Base-by-base conservation (phyloP, 2,329 filamentous ascomycete species). In the Aspergillus vadensis region DNA sequence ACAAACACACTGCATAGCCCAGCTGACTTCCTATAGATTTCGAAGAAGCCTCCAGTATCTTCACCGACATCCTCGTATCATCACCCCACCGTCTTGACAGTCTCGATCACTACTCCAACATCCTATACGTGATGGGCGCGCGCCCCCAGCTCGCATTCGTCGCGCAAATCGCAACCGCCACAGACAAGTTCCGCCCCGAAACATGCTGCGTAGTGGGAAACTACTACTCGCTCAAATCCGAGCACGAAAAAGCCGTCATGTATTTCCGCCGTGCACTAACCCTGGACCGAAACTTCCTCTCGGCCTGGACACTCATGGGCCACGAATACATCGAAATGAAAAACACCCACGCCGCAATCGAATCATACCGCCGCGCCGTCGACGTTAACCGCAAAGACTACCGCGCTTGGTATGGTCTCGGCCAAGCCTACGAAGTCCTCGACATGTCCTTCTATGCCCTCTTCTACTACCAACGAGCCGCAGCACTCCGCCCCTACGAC, bases 261-360 rank as follows among this genome's bases (percentile, higher is more conserved):
- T 98, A 98, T 77, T 99, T 99, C 80, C 90, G 95, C 3, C 89
- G 95, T 21, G 95, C 95, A 0, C 79, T 99, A 19, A 96, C 92
- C 0, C 82, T 99, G 0, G 95, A 99, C 73, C 88, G 94, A 9
- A 89, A 88, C 25, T 99, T 95, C 73, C 84, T 97, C 15, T 96
- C 92, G 0, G 95, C 95, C 1, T 99, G 95, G 95, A 99, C 95
- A 0, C 82, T 99, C 1, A 98, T 99, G 94, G 95, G 95, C 1
- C 95, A 99, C 76, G 95, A 99, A 75, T 99, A 97, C 69, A 92
- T 98, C 57, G 95, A 99, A 76, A 88, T 99, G 77, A 99, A 98
- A 73, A 99, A 99, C 74, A 98, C 94, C 0, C 95, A 99, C 71
- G 94, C 95, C 0, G 95, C 95, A 8, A 98, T 99, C 63, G 95